Percentiles rank a stretch among this genome's conserved stretches.
Conservation (phyloP, 1,284 basidiomycete genomes). For the Fomitopsis palustris region DNA sequence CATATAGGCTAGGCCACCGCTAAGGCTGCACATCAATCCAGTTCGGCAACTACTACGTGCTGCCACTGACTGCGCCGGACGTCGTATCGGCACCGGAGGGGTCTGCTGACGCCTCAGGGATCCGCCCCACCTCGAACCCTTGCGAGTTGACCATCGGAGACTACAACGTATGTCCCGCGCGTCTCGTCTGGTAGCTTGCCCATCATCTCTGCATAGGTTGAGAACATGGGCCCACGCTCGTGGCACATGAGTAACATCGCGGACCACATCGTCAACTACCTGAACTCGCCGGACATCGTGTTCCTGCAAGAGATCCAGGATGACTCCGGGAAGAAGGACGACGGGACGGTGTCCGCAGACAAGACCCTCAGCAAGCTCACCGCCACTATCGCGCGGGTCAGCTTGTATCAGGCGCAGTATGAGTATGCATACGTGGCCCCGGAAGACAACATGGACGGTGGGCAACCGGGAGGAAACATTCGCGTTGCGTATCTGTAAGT, state of each 20-base stretch:
- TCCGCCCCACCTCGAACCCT: conserved; percentile 32
- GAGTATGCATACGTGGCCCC: conserved; percentile 49
- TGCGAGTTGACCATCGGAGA: conserved; percentile 57
- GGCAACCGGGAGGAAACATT: conserved; percentile 63
- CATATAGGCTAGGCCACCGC: not conserved
- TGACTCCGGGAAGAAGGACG: conserved; percentile 51
- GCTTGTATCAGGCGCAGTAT: conserved; percentile 40
- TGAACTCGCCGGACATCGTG: conserved; percentile 57
- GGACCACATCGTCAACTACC: conserved; percentile 48
- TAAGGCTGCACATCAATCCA: conserved; percentile 1
- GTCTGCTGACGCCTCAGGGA: conserved; percentile 35
- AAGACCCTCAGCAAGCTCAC: conserved; percentile 49
- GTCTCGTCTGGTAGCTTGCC: conserved; percentile 1
- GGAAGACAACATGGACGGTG: conserved; percentile 56
- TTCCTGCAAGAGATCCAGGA: conserved; percentile 70
- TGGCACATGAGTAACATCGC: conserved; percentile 47
- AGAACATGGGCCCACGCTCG: conserved; percentile 54
- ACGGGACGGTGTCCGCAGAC: conserved; percentile 54
- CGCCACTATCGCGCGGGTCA: conserved; percentile 44
- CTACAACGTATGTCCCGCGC: conserved; percentile 45
- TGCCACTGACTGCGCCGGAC: conserved; percentile 52
- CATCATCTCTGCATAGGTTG: conserved; percentile 36
- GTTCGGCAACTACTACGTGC: conserved; percentile 50
- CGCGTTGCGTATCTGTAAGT: conserved; percentile 52
- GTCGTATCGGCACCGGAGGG: conserved; percentile 38